Conservation (phyloP, 495 filamentous ascomycete species). For the Paragyromitra xinjiangensis region DNA sequence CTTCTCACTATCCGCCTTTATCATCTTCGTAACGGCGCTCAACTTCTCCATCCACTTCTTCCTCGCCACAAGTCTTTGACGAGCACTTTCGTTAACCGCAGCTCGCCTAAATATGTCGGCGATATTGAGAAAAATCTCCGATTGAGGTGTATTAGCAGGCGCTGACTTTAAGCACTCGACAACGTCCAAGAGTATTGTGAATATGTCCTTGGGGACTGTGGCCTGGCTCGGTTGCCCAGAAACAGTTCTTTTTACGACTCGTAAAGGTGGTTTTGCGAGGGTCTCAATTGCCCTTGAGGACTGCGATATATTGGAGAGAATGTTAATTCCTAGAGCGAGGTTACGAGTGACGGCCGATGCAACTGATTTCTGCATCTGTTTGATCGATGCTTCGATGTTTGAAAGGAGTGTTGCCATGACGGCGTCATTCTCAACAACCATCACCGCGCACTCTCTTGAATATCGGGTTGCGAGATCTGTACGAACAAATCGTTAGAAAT, state of each 20-base stretch:
- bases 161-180: conserved; percentile 45
- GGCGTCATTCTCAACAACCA: conserved; percentile 44
- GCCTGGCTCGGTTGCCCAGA: conserved; percentile 28
- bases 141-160: conserved; percentile 42
- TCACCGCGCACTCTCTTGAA: conserved; percentile 48
- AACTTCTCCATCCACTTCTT: conserved; percentile 55
- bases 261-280: conserved; percentile 33
- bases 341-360: conserved; percentile 39
- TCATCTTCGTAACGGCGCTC: conserved; percentile 22
- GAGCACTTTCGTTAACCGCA: conserved; percentile 30
- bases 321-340: conserved; percentile 37
- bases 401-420: conserved; percentile 41
- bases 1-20: conserved; percentile 38
- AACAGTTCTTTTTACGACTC: conserved; percentile 11
- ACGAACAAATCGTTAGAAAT: conserved; percentile 9
- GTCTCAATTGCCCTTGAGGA: conserved; percentile 25
- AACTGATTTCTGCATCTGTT: conserved; percentile 42
- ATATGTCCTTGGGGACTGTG: conserved; percentile 37
- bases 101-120: conserved; percentile 37
- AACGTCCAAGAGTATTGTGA: conserved; percentile 39
- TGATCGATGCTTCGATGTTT: conserved; percentile 46
- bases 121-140: conserved; percentile 37
- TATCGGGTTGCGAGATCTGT: conserved; percentile 51
- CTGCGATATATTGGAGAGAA: conserved; percentile 45
- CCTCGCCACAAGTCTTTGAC: conserved; percentile 42